A percentile compares a stretch with the other conserved stretches of the same genome.
Conservation (phyloP, 2,329 filamentous ascomycete genomes). For the Emmonsiellopsis sp. region DNA sequence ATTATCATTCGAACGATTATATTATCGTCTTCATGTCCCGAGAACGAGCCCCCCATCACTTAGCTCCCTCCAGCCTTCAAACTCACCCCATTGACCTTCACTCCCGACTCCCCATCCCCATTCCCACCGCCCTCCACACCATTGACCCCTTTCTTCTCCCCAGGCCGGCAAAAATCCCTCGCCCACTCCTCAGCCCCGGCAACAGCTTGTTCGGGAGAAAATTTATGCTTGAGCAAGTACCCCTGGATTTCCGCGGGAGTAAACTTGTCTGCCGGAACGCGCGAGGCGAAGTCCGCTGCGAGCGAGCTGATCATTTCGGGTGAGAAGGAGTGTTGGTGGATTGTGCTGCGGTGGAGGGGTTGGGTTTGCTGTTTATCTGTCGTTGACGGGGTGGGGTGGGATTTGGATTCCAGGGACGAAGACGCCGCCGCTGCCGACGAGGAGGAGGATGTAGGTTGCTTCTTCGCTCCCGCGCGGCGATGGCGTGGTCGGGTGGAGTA, state of each 20-base stretch:
- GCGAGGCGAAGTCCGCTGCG: slow-evolving; percentile 23
- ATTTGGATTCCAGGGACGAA: not conserved
- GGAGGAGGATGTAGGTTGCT: too few relatives aligned
- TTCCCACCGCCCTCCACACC: not conserved
- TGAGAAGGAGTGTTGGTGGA: not conserved
- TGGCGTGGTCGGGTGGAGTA: not conserved
- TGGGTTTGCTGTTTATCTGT: not conserved
- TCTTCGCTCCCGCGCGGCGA: not conserved
- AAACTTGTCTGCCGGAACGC: slow-evolving; percentile 25
- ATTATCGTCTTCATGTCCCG: too few relatives aligned
- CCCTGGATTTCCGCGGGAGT: slow-evolving; percentile 35
- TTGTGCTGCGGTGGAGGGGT: not conserved
- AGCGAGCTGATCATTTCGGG: slow-evolving; percentile 15
- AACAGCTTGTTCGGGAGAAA: not conserved
- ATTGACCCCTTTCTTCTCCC: too few relatives aligned
- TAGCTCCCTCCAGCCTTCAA: not conserved
- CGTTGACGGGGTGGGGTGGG: not conserved
- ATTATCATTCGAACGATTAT: too few relatives aligned
- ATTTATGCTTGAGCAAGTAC: slow-evolving; percentile 21
- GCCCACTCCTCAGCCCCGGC: slow-evolving; percentile 2
- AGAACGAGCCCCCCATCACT: too few relatives aligned
- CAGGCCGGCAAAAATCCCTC: not conserved
- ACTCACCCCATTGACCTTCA: not conserved
- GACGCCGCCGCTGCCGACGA: not conserved
- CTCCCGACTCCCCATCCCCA: not conserved